phyloP scores from a whole-genome alignment of 2,329 filamentous ascomycete species.

The Aspergillus sp. region DNA sequence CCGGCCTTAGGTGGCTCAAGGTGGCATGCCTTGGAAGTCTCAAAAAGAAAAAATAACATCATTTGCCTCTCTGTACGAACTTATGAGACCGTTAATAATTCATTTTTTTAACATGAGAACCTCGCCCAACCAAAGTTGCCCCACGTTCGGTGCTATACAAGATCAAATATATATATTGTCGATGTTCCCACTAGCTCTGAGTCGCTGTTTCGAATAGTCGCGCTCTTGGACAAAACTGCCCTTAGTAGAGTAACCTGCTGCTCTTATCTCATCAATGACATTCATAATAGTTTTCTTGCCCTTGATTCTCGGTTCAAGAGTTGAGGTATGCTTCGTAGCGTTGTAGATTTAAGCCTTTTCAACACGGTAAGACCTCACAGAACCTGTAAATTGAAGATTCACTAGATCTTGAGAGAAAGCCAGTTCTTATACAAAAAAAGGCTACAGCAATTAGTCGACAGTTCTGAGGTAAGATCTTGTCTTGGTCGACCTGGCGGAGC shows the following conservation, averaged over 20 bases:
- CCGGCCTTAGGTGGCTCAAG: constrained; percentile 1
- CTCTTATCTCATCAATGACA: too few relatives aligned
- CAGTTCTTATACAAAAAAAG: too few relatives aligned
- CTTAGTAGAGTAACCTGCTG: too few relatives aligned
- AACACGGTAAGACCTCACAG: too few relatives aligned
- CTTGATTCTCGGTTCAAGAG: not conserved
- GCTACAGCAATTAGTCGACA: too few relatives aligned
- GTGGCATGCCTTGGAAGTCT: not conserved
- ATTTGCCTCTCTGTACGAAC: constrained; percentile 9
- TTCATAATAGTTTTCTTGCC: too few relatives aligned
- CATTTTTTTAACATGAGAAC: not conserved
- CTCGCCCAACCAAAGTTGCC: not conserved
- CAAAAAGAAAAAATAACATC: constrained; percentile 14
- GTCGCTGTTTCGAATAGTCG: too few relatives aligned
- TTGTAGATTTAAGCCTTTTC: not conserved
- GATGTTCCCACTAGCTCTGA: not conserved
- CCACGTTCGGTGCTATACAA: not conserved
- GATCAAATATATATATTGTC: not conserved
- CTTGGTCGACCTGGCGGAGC: not conserved
- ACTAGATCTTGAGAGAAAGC: too few relatives aligned
- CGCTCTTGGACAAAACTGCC: too few relatives aligned
- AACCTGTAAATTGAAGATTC: not conserved
- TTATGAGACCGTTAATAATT: constrained; percentile 2
- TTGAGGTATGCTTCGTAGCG: not conserved
- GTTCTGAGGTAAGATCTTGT: too few relatives aligned